Evolutionary conservation across 805 yeast genomes (phyloP), one percentile per base, ranked within the genome.

Genomic region (Teunomyces gatunensis): DNA sequence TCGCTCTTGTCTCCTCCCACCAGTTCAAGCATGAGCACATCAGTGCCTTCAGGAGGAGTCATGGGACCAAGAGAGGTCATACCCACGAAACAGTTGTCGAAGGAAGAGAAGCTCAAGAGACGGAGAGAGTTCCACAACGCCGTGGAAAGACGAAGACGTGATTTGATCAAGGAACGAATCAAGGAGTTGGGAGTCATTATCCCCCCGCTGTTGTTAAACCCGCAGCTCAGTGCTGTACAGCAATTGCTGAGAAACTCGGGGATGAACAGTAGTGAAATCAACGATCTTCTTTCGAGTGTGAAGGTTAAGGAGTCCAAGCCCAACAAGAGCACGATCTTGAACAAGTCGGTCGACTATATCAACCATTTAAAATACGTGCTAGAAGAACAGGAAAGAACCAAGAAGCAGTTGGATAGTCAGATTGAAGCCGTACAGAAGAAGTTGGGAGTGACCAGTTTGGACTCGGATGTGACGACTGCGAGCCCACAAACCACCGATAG

Each of bases 111-210:
- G 59, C 64, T 87, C 46, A 79, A 82, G 51, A 77, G 96, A 52
- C 77, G 96, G 52, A 72, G 96, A 50, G 96, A 90, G 61, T 84
- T 89, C 52, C 98, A 91, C 65, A 91, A 91, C 61, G 96, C 96
- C 1, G 97, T 91, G 4, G 98, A 91, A 65, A 78, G 97, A 57
- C 77, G 96, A 56, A 78, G 98, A 60, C 77, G 98, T 52, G 98
- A 92, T 64, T 74, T 89, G 56, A 91, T 91, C 59, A 90, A 91
- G 63, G 95, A 87, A 59, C 83, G 88, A 57, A 90, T 91, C 52
- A 85, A 86, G 61, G 96, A 89, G 56, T 71, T 91, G 57, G 92
- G 96, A 1, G 67, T 78, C 20, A 73, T 91, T 42, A 87, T 91
- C 1, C 97, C 97, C 1, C 92, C 89, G 0, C 74, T 86, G 2